Base-by-base conservation (phyloP, 192 early-diverging fungal species). In the Linnemannia hyalina region DNA sequence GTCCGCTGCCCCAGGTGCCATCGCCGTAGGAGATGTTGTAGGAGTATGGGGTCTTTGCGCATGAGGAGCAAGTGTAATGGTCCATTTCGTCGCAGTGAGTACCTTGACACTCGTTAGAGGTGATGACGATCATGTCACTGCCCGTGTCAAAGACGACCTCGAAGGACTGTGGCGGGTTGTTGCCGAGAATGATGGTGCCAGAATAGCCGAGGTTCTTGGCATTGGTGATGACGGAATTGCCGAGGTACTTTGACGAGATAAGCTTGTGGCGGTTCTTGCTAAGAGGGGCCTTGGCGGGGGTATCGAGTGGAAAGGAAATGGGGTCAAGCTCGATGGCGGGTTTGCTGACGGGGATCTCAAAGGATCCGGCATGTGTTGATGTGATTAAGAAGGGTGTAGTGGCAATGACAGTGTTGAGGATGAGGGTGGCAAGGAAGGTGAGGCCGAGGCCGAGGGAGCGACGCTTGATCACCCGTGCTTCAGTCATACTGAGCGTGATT, bases 91-190 rank as follows among this genome's bases (percentile, higher is more conserved):
- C 55, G 68, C 77, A 78, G 46, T 78, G 77, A 3, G 77, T 6
- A 52, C 77, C 77, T n/a, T 78, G 77, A 38, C 77, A 78, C 42
- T 78, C 49, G 23, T 78, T 40, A 32, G 77, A 78, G 15, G 77
- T 78, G 47, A 78, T 78, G 36, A 78, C 77, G 38, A 78, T 72
- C 77, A 78, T 78, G 35, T 78, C 77, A 47, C 77, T 78, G 26
- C 97, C 97, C 7, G 97, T 98, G 88, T 98, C 97, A 70, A 96
- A 95, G 54, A 97, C 95, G 23, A 96, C 96, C 77, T 92, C 93
- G 88, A 98, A 98, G 9, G 89, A 91, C 87, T 98, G 97, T 10
- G 93, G 88, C 4, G 97, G 97, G 35, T 96, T 95, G n/a, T 32
- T 65, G 11, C 95, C 97, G 40, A 97, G 83, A 35, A 91, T 85